A percentile compares a stretch with the other conserved stretches of the same genome.
Conservation (phyloP, 2,329 filamentous ascomycete genomes). For the Colletotrichum sp. region DNA sequence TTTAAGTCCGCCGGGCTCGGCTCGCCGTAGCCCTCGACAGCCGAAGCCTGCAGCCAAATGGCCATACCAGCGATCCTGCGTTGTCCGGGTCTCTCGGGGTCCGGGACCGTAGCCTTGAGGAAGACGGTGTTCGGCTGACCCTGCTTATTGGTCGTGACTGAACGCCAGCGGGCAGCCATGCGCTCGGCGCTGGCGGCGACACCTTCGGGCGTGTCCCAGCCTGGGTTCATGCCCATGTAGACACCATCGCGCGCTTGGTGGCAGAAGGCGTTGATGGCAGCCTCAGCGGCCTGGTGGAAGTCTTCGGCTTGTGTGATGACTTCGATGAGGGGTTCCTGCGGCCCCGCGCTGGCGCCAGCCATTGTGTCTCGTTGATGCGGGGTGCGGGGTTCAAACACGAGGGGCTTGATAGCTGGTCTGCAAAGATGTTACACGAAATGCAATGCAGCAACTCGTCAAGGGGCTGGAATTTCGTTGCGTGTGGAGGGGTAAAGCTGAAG, state of each 20-base stretch:
- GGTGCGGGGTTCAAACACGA: neutral
- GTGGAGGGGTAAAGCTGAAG: neutral
- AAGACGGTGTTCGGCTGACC: conserved; percentile 56
- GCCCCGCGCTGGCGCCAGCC: neutral
- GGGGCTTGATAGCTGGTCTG: neutral
- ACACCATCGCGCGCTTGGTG: conserved; percentile 54
- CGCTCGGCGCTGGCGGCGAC: conserved; percentile 36
- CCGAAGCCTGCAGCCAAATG: conserved; percentile 59
- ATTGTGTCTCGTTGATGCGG: neutral
- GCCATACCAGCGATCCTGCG: conserved; percentile 54
- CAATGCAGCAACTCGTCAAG: neutral
- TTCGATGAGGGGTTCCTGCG: conserved; percentile 24
- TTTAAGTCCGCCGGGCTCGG: conserved; percentile 36
- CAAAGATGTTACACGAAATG: neutral
- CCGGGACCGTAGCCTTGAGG: conserved; percentile 56
- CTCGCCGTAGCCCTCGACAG: conserved; percentile 53
- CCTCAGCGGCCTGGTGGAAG: conserved; percentile 29
- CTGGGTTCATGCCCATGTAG: conserved; percentile 57
- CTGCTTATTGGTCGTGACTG: conserved; percentile 41
- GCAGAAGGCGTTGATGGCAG: conserved; percentile 47
- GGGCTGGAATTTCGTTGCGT: neutral
- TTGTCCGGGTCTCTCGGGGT: conserved; percentile 26
- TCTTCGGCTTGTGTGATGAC: conserved; percentile 31
- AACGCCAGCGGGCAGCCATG: conserved; percentile 46
- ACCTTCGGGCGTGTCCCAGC: conserved; percentile 58